These are phyloP conservation scores for Scleroderma citrinum DNA, from an alignment of 768 basidiomycete genomes.

Conservation along the genomic window DNA sequence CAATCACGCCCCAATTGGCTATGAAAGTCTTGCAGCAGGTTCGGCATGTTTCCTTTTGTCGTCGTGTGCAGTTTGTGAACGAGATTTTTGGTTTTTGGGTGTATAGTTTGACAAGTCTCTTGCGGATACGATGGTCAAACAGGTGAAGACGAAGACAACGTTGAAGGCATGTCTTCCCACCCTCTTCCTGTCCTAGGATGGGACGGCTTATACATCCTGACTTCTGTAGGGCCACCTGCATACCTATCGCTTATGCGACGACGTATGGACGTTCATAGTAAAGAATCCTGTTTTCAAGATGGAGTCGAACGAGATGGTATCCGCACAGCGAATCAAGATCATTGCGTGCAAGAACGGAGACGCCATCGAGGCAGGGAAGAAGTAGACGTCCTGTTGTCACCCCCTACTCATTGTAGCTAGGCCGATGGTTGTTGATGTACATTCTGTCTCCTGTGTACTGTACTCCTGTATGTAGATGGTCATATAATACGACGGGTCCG, in stretches of 20 bases:
- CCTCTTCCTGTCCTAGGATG: neutral
- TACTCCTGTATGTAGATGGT: too few species aligned
- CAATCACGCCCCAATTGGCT: conserved; percentile 96
- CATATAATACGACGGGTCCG: too few species aligned
- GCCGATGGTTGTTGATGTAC: too few species aligned
- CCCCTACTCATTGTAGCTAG: too few species aligned
- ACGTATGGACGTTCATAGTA: conserved; percentile 98
- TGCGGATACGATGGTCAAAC: conserved; percentile 87
- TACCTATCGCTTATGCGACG: conserved; percentile 90
- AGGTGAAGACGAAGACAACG: conserved; percentile 91
- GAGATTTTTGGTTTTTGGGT: neutral
- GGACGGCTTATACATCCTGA: conserved; percentile 6
- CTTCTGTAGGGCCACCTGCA: conserved; percentile 71
- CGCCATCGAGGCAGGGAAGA: conserved; percentile 77
- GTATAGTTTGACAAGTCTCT: conserved; percentile 92
- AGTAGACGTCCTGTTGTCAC: conserved; percentile 33
- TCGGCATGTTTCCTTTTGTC: conserved; percentile 9
- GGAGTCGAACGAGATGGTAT: conserved; percentile 80
- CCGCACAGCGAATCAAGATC: conserved; percentile 83
- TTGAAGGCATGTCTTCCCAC: conserved; percentile 63
- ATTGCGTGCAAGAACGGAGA: conserved; percentile 98
- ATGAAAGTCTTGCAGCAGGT: conserved; percentile 99
- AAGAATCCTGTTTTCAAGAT: conserved; percentile 93
- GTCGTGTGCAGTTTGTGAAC: neutral
- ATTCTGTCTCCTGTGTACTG: too few species aligned